Evolutionary conservation across 176 grass and related monocot genomes (phyloP).

Genomic region (Hordeum vulgare): DNA sequence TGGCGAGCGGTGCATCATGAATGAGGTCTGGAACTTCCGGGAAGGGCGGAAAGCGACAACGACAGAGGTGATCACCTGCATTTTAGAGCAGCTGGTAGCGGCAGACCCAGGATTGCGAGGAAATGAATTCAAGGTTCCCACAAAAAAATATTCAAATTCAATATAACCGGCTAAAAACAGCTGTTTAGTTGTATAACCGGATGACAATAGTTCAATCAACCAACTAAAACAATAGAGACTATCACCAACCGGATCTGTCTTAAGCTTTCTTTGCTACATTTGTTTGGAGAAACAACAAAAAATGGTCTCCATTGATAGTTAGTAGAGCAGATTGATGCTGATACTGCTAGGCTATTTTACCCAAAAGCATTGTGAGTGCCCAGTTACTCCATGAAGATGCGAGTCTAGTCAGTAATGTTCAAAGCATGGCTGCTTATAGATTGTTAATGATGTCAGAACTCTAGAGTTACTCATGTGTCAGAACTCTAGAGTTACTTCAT

Average conservation of each 20-base stretch:
- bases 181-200: no score
- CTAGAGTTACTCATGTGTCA: no score
- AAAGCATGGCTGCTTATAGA: neutral
- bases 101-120: neutral
- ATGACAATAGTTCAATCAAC: neutral
- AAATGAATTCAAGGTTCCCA: neutral
- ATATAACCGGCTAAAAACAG: no score
- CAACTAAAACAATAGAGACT: neutral
- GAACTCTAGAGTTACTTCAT: no score
- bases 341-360: neutral
- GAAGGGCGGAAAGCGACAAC: neutral
- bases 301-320: neutral
- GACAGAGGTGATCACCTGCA: neutral
- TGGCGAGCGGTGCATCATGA: neutral
- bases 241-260: neutral
- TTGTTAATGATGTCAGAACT: no score
- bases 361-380: neutral
- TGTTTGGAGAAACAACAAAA: neutral
- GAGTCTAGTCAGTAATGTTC: neutral
- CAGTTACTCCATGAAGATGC: no score
- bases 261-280: neutral
- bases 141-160: no score
- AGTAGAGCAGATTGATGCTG: neutral
- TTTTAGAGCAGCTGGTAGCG: neutral
- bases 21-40: constrained; percentile 18